These are phyloP conservation scores for Aurinia saxatilis DNA, from an alignment of 345 rosid species.

Conservation along the genomic window DNA sequence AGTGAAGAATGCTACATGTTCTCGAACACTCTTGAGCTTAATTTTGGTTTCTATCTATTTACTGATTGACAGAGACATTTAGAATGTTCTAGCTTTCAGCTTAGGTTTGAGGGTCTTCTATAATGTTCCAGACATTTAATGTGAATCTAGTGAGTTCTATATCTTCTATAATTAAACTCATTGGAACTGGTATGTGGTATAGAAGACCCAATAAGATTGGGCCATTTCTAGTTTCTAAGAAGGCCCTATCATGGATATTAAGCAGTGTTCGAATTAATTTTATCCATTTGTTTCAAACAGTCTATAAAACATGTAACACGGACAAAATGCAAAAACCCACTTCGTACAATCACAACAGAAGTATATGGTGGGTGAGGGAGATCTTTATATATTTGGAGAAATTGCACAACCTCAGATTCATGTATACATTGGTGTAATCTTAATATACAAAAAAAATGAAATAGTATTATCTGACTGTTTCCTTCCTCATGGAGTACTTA, in stretches of 20 bases:
- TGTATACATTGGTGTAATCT: not conserved
- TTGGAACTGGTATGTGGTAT: not conserved
- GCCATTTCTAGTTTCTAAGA: not conserved
- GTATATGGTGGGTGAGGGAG: too few species aligned
- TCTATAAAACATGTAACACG: not conserved
- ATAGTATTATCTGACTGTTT: not conserved
- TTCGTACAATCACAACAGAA: not conserved
- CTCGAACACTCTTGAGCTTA: slow-evolving; percentile 19
- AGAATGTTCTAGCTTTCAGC: slow-evolving; percentile 27
- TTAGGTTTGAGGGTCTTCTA: not conserved
- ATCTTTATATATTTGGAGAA: not conserved
- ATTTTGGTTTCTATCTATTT: not conserved
- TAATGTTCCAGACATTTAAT: slow-evolving; percentile 13
- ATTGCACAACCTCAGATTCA: not conserved
- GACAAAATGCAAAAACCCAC: not conserved
- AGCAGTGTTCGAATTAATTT: not conserved
- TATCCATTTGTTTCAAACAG: not conserved
- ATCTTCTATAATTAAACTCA: not conserved
- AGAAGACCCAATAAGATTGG: slow-evolving; percentile 7
- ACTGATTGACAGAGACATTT: not conserved
- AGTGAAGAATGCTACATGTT: not conserved
- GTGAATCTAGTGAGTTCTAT: not conserved
- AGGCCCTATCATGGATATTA: not conserved
- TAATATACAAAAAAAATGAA: not conserved
- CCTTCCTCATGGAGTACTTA: too few species aligned